phyloP scores from a whole-genome alignment of 257 asterid genomes.

The Knoxia roxburghii region DNA sequence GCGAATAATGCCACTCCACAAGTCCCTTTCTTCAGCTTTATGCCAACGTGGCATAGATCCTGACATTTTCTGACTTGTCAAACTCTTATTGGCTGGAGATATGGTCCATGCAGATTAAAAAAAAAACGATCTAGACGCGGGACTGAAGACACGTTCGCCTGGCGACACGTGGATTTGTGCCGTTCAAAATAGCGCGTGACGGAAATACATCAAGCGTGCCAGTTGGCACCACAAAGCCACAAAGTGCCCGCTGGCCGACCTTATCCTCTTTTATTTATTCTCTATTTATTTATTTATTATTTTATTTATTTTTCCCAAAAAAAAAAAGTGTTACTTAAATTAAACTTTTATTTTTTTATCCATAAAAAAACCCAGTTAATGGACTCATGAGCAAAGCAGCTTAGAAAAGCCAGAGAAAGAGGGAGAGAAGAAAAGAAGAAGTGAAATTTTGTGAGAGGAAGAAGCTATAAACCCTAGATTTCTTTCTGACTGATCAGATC shows the following conservation, averaged over 20 bases:
- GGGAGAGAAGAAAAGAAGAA: not conserved
- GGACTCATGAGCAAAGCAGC: constrained; percentile 11
- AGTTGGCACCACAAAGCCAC: constrained; percentile 37
- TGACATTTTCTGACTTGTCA: not conserved
- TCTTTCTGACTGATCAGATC: constrained; percentile 25
- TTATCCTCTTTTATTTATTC: constrained; percentile 34
- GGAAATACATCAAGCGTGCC: constrained; percentile 22
- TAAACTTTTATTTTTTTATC: constrained; percentile 10
- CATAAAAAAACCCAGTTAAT: not conserved
- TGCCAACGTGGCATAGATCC: not conserved
- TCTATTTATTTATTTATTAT: not conserved
- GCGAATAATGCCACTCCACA: not conserved
- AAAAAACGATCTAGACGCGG: not conserved
- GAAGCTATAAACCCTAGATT: constrained; percentile 35
- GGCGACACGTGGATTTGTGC: constrained; percentile 9
- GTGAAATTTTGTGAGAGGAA: constrained; percentile 13
- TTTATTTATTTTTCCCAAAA: not conserved
- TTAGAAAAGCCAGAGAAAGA: constrained; percentile 14
- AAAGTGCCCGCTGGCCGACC: constrained; percentile 44
- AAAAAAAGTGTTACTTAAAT: not conserved
- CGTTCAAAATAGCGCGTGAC: constrained; percentile 30
- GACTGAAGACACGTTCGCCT: not conserved
- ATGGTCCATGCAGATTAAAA: not conserved
- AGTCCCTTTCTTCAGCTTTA: constrained; percentile 11
- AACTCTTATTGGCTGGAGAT: fast-evolving